These are phyloP conservation scores for Arabidopsis lyrata DNA, from an alignment of 441 rosid species.

Conservation along the genomic window DNA sequence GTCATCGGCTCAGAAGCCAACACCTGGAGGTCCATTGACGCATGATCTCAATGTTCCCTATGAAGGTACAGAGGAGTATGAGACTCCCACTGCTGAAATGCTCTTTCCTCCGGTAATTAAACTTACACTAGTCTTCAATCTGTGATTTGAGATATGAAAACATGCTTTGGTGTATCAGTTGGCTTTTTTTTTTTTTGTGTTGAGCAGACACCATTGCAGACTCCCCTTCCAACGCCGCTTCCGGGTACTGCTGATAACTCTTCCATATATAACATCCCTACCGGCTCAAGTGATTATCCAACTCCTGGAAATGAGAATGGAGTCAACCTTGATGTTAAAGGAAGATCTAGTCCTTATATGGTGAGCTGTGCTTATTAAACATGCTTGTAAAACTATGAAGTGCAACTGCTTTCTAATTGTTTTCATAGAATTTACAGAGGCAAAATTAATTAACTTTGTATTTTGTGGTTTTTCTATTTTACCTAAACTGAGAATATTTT, in stretches of 20 bases:
- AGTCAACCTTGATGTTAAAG: slow-evolving; percentile 65
- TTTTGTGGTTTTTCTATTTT: slow-evolving; percentile 4
- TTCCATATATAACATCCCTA: slow-evolving; percentile 86
- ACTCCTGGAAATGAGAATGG: slow-evolving; percentile 77
- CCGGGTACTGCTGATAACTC: slow-evolving; percentile 83
- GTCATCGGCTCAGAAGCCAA: slow-evolving; percentile 59
- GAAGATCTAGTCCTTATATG: slow-evolving; percentile 85
- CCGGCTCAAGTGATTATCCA: slow-evolving; percentile 87
- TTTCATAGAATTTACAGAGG: neutral
- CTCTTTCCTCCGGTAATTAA: slow-evolving; percentile 87
- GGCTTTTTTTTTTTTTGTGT: slow-evolving; percentile 2
- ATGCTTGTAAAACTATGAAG: neutral
- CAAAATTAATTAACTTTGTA: slow-evolving; percentile 1
- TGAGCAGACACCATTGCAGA: slow-evolving; percentile 89
- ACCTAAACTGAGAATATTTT: slow-evolving; percentile 26
- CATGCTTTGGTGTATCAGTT: neutral
- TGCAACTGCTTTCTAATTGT: neutral
- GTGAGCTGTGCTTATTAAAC: slow-evolving; percentile 48
- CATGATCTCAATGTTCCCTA: slow-evolving; percentile 97
- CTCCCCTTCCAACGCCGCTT: slow-evolving; percentile 83
- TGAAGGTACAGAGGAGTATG: slow-evolving; percentile 91
- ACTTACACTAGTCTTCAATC: neutral
- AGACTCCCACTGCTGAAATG: slow-evolving; percentile 96
- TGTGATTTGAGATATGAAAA: neutral
- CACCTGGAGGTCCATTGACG: slow-evolving; percentile 66